Conservation (phyloP, 1,284 basidiomycete genomes). For the Leccinum huronense region DNA sequence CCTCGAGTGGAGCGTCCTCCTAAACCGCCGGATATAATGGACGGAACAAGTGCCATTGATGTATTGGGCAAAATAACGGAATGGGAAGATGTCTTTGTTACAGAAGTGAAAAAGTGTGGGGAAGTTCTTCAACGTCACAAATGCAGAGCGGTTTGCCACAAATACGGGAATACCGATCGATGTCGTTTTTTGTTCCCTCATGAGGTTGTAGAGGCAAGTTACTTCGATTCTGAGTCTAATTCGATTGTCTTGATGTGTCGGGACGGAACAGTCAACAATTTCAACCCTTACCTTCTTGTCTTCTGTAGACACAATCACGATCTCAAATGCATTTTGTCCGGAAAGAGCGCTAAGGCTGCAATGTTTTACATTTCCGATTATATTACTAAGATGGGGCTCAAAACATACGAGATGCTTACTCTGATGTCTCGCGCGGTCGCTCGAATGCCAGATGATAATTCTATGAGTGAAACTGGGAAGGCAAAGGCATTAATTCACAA, state of each 20-base stretch:
- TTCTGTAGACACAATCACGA: slow-evolving; percentile 20
- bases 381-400: slow-evolving; percentile 15
- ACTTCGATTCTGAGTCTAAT: slow-evolving; percentile 14
- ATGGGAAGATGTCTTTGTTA: background rate
- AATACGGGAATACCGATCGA: background rate
- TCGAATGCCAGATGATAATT: background rate
- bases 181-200: slow-evolving; percentile 17
- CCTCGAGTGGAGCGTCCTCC: slow-evolving; percentile 5
- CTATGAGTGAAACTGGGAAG: background rate
- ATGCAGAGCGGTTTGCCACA: slow-evolving; percentile 15
- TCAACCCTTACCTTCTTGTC: slow-evolving; percentile 16
- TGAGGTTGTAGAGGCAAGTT: slow-evolving; percentile 9
- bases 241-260: slow-evolving; percentile 6
- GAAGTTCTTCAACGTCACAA: slow-evolving; percentile 12
- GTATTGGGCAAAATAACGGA: background rate
- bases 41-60: background rate
- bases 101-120: slow-evolving; percentile 15
- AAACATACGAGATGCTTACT: slow-evolving; percentile 16
- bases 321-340: slow-evolving; percentile 17
- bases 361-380: slow-evolving; percentile 23
- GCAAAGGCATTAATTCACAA: slow-evolving; percentile 15
- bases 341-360: slow-evolving; percentile 16
- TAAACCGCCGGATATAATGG: background rate
- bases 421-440: slow-evolving; percentile 13
- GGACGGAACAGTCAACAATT: slow-evolving; percentile 12